phyloP scores from a whole-genome alignment of 2,329 filamentous ascomycete species.

The Colletotrichum cuscutae region DNA sequence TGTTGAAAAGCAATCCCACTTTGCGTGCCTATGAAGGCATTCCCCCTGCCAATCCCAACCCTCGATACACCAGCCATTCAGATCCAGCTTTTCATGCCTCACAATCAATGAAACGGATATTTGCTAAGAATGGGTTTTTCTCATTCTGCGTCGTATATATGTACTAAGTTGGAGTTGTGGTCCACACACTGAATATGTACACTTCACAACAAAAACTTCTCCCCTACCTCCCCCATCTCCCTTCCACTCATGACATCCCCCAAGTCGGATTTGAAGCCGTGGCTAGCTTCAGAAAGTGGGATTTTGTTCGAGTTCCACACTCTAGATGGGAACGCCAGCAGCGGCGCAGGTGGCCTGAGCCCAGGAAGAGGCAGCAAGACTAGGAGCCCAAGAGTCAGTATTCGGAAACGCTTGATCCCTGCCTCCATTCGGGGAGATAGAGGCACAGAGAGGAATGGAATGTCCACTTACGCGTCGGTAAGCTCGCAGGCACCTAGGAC shows the following conservation, averaged over 20 bases:
- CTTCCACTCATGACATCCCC: not conserved
- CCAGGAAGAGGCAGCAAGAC: conserved; percentile 15
- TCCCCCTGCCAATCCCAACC: too few species aligned
- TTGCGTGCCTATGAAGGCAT: too few species aligned
- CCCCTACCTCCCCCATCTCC: not conserved
- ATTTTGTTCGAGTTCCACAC: too few species aligned
- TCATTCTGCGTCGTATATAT: not conserved
- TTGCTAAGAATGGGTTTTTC: not conserved
- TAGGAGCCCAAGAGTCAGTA: not conserved
- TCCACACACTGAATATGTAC: not conserved
- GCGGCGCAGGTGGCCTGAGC: conserved; percentile 17
- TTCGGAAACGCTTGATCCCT: not conserved
- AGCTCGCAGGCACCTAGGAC: conserved; percentile 15
- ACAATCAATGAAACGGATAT: too few species aligned
- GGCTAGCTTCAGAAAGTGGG: not conserved
- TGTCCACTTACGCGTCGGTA: conserved; percentile 9
- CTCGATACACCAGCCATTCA: too few species aligned
- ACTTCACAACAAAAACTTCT: not conserved
- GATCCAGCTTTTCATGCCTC: too few species aligned
- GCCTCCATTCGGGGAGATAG: not conserved
- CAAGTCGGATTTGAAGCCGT: not conserved
- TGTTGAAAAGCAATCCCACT: too few species aligned
- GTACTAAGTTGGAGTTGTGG: not conserved
- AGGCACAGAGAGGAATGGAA: too few species aligned
- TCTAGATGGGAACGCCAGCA: conserved; percentile 16